Percentiles rank a stretch among this genome's conserved stretches.
These are phyloP conservation scores for Bretziella fagacearum DNA, from an alignment of 2,329 filamentous ascomycete genomes.

Conservation along the genomic window DNA sequence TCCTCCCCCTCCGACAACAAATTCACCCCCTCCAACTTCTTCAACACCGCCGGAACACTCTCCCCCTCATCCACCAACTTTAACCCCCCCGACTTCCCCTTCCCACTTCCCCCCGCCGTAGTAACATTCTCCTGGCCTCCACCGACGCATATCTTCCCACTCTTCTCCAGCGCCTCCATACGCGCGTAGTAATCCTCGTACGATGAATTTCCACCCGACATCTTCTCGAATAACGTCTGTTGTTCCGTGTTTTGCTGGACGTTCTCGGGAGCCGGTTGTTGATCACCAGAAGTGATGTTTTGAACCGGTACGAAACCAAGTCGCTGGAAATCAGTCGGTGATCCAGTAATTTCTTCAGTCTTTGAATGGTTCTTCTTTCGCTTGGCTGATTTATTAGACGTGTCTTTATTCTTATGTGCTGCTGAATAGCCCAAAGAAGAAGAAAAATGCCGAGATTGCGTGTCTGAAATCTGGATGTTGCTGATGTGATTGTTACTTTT, in stretches of 20 bases:
- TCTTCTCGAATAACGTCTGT: background rate
- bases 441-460: too few relatives aligned
- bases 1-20: conserved; percentile 67
- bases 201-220: background rate
- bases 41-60: conserved; percentile 43
- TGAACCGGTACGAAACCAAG: too few relatives aligned
- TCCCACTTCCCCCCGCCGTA: background rate
- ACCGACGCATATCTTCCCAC: background rate
- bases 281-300: background rate
- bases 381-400: too few relatives aligned
- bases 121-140: background rate
- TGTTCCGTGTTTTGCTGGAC: conserved; percentile 4
- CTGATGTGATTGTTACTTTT: too few relatives aligned
- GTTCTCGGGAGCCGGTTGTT: background rate
- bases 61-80: conserved; percentile 37
- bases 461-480: too few relatives aligned
- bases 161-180: conserved; percentile 1
- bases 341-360: too few relatives aligned
- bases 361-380: too few relatives aligned
- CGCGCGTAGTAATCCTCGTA: conserved; percentile 5
- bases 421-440: too few relatives aligned
- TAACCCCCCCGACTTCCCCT: conserved; percentile 23
- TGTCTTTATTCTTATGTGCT: too few relatives aligned
- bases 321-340: too few relatives aligned
- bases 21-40: conserved; percentile 31